Base-by-base conservation (phyloP, 2,329 filamentous ascomycete genomes). In the Fusarium nanum region DNA sequence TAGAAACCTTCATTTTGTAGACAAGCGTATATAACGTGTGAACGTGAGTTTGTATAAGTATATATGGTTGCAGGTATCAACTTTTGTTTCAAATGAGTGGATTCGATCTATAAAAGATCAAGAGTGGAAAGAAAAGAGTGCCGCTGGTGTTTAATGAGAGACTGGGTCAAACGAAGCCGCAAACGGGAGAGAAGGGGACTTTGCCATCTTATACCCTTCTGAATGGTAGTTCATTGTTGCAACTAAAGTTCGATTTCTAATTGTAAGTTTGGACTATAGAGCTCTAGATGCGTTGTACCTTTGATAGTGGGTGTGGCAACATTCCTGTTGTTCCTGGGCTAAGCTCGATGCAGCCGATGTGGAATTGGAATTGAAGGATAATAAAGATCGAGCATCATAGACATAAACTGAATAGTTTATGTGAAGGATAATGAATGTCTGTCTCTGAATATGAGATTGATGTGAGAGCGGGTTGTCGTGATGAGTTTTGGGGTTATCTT, bases 271-370 rank as follows among this genome's bases (percentile, higher is more conserved):
- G 44, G 20, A 54, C 64, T 50, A 68, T 59, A 13, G 16, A 27
- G 18, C 64, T 68, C 64, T 59, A 68, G 65, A 68, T 48, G 27
- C 30, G 4, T 7, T 18, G 42, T 34, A 18, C 40, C 47, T 63
- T 52, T 20, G 32, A 4, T 40, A 27, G 52, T 18, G 28, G 27
- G 5, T n/a, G 64, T 59, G 65, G 58, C 64, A 49, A 64, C 58
- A 68, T 68, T 68, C 64, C 65, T 68, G 64, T 64, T 41, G 64
- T 67, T 63, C 63, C 63, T 67, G 56, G 25, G 49, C 64, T 67
- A 67, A 25, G 30, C 57, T 67, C 9, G 49, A 67, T 57, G 64
- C 64, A 67, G 56, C 56, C 37, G 56, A 25, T 16, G 11, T 40
- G 28, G 28, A 22, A 44, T 50, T 47, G 23, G 1, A 25, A 42